Base-by-base conservation (phyloP, 768 basidiomycete species). In the Sarcomyxa edulis region DNA sequence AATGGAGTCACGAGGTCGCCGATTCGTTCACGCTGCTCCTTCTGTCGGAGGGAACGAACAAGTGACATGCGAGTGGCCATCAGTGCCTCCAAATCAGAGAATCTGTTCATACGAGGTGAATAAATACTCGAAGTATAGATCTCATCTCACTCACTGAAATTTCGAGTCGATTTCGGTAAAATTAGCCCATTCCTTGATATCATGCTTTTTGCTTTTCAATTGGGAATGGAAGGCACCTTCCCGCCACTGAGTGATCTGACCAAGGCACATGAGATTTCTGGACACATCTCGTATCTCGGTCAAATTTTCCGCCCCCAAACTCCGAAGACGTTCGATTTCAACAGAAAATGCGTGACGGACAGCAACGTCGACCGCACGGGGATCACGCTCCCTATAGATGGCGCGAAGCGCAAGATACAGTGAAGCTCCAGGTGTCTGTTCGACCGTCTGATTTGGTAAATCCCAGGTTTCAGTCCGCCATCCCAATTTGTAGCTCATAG, bases 381-480 rank as follows among this genome's bases (percentile, higher is more conserved):
- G 51, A 50, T 84, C 78, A 27, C 88, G 74, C 52, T 90, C 89
- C 4, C 87, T 76, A 47, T 94, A 78, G n/a, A 91, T 63, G 1
- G 90, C 80, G 28, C 86, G 77, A 23, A 99, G 66, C 3, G 88
- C 81, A 22, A 72, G 67, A 58, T 95, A 99, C 4, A 97, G 63
- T 2, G 81, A 62, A 10, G 74, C 68, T 16, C 76, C 78, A 7
- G 77, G 57, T 19, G 64, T 64, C 16, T 62, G 61, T 37, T 66
- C 59, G 2, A 60, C 58, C 7, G 61, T 46, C 0, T 68, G 65
- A 34, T 86, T 76, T 1, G 94, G 94, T 18, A 99, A 65, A 59
- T 98, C 94, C 96, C 96, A 99, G 1, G 81, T 84, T 44, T 86
- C 89, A 0, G 93, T 95, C 32, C 94, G 74, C 96, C 96, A 98